Evolutionary conservation across 139 green algal species (phyloP).

Genomic region (Micractinium sp.): DNA sequence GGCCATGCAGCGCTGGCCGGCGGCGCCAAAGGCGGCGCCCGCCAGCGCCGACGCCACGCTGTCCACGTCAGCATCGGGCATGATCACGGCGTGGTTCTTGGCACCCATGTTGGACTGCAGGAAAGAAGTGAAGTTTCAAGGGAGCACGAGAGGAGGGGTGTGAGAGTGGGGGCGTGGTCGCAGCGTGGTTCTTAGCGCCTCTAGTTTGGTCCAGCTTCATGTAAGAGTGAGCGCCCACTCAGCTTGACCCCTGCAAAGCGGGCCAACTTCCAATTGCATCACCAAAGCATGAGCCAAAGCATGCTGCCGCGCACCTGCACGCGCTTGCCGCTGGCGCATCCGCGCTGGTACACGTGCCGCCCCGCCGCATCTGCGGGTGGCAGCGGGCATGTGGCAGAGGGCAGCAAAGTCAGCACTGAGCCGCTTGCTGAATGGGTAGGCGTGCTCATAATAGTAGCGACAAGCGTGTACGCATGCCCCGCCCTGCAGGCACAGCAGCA

Average conservation of each 20-base stretch:
- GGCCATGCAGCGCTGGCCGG: conserved; percentile 98
- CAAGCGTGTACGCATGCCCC: too few relatives aligned
- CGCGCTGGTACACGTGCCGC: conserved; percentile 86
- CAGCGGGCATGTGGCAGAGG: neutral
- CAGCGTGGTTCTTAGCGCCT: conserved; percentile 98
- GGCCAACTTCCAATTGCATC: too few relatives aligned
- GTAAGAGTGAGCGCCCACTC: too few relatives aligned
- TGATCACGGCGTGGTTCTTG: conserved; percentile 97
- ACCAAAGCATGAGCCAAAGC: too few relatives aligned
- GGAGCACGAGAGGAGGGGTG: neutral
- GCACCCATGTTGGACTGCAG: conserved; percentile 92
- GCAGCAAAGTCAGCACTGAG: neutral
- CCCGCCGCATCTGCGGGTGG: conserved; percentile 59
- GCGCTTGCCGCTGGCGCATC: conserved; percentile 83
- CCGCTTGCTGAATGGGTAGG: too few relatives aligned
- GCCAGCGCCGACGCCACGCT: conserved; percentile 77
- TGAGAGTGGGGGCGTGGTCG: conserved; percentile 70
- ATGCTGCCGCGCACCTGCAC: conserved; percentile 75
- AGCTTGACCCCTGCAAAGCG: neutral
- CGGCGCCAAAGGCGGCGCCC: conserved; percentile 93
- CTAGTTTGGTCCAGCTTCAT: conserved; percentile 54
- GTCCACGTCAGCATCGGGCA: conserved; percentile 93
- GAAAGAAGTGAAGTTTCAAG: neutral
- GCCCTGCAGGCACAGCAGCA: too few relatives aligned
- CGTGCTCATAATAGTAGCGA: too few relatives aligned